Base-by-base conservation (phyloP, 1,284 basidiomycete species). In the Leccinum huronense region DNA sequence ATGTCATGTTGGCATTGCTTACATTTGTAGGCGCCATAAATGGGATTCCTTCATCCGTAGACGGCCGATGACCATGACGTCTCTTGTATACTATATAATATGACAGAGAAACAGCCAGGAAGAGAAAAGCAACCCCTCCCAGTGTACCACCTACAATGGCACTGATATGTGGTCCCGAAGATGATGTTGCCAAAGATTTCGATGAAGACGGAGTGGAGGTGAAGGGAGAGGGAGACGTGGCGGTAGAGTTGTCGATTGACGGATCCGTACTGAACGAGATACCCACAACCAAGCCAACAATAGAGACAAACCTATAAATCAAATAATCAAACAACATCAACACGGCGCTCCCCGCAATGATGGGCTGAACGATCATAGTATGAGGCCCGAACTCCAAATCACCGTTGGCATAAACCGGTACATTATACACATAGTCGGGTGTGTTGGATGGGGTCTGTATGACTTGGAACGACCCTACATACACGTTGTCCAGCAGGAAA, bases 261-360 rank as follows among this genome's bases (percentile, higher is more conserved):
- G 14, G 16, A 11, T 27, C 31, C 27, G 53, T 53, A 30, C 51
- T 53, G 42, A 11, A 53, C 8, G 7, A 53, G 30, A 54, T 48
- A 38, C 36, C 45, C 27, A 31, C 14, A 54, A 8, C 7, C 13
- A 31, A 54, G 14, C 7, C 53, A 14, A 16, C 27, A 31, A 54
- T 30, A 56, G 11, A 19, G 55, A 33, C 31, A 19, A 6, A 56
- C 55, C 30, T 56, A 13, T 56, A 56, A 19, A 56, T 33, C 1
- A 33, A 56, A 34, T 56, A 56, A 56, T 56, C 55, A 33, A 56
- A 56, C n/a, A 56, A 19, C 27, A 56, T 38, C 13, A 38, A 38
- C 36, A 38, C 36, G 5, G 13, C 13, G 36, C 14, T 38, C 36
- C 36, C 36, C 36, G 6, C 36, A 6, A 38, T 13, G 55, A 19